A percentile compares a stretch with the other conserved stretches of the same genome.
Conservation (phyloP, 2,329 filamentous ascomycete species). For the Proliferodiscus dingleyae region DNA sequence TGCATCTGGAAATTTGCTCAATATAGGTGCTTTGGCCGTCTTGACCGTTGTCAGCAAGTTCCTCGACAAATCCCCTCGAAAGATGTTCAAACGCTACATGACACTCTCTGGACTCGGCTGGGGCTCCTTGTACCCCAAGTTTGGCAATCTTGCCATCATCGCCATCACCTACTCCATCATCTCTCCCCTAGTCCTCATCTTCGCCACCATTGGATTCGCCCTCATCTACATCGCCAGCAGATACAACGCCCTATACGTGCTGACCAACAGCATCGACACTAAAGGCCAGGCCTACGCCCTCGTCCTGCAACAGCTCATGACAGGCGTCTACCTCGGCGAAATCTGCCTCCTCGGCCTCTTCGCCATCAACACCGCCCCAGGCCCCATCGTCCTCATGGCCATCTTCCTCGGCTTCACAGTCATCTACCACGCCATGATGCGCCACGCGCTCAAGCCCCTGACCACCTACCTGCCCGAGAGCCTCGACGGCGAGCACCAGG, state of each 20-base stretch:
- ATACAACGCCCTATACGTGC: constrained; percentile 85
- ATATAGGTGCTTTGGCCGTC: constrained; percentile 66
- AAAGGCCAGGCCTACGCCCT: constrained; percentile 80
- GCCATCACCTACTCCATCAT: constrained; percentile 83
- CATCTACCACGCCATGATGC: constrained; percentile 69
- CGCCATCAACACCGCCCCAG: constrained; percentile 61
- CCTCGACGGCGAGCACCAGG: constrained; percentile 49
- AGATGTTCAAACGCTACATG: constrained; percentile 74
- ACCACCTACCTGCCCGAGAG: constrained; percentile 72
- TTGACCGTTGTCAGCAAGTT: constrained; percentile 69
- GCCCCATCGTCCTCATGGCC: constrained; percentile 70
- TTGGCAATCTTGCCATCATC: constrained; percentile 75
- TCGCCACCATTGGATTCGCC: constrained; percentile 70
- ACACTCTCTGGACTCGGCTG: constrained; percentile 70
- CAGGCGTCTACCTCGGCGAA: constrained; percentile 77
- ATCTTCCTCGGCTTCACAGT: constrained; percentile 68
- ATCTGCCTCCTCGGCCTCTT: constrained; percentile 83
- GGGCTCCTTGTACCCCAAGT: constrained; percentile 77
- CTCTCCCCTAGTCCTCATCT: constrained; percentile 76
- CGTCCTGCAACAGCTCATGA: constrained; percentile 79
- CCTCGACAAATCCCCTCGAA: constrained; percentile 71
- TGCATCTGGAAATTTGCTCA: constrained; percentile 67
- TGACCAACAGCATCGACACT: constrained; percentile 75
- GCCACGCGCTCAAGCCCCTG: constrained; percentile 67
- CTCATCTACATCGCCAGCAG: constrained; percentile 82